Evolutionary conservation across 2,329 filamentous ascomycete species (phyloP).

Genomic region (Lachnellula arida): DNA sequence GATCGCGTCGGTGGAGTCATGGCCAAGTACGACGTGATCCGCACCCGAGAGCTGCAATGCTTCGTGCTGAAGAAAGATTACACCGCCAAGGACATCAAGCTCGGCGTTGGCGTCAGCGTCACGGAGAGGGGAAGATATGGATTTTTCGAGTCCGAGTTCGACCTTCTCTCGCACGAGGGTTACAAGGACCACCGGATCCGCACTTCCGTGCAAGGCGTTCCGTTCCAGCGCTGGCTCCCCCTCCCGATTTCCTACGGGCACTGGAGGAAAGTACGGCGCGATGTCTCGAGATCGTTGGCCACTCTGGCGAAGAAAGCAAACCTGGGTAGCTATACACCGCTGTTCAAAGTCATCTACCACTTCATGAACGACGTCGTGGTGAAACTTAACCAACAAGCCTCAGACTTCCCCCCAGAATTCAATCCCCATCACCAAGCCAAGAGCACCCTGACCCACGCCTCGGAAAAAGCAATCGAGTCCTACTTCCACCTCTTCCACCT

Average conservation of each 20-base stretch:
- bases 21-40: conserved; percentile 16
- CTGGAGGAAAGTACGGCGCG: conserved; percentile 36
- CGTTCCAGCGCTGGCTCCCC: conserved; percentile 42
- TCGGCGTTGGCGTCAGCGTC: conserved; percentile 40
- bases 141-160: conserved; percentile 43
- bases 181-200: conserved; percentile 35
- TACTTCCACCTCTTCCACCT: conserved; percentile 50
- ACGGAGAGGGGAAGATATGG: conserved; percentile 21
- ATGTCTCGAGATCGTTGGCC: conserved; percentile 27
- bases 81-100: conserved; percentile 29
- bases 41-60: conserved; percentile 42
- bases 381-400: conserved; percentile 38
- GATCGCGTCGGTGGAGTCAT: conserved; percentile 12
- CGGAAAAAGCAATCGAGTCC: conserved; percentile 48
- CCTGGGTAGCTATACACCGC: conserved; percentile 17
- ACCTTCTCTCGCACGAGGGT: conserved; percentile 41
- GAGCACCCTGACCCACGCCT: conserved; percentile 43
- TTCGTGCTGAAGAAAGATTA: conserved; percentile 42
- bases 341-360: conserved; percentile 37
- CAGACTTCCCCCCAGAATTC: conserved; percentile 11
- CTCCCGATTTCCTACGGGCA: conserved; percentile 43
- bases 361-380: conserved; percentile 50
- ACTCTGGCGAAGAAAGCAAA: conserved; percentile 26
- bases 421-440: conserved; percentile 13
- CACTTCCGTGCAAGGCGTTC: conserved; percentile 39